These are phyloP conservation scores for Vanderwaltozyma yarrowii DNA, from an alignment of 805 yeast genomes.

Conservation along the genomic window DNA sequence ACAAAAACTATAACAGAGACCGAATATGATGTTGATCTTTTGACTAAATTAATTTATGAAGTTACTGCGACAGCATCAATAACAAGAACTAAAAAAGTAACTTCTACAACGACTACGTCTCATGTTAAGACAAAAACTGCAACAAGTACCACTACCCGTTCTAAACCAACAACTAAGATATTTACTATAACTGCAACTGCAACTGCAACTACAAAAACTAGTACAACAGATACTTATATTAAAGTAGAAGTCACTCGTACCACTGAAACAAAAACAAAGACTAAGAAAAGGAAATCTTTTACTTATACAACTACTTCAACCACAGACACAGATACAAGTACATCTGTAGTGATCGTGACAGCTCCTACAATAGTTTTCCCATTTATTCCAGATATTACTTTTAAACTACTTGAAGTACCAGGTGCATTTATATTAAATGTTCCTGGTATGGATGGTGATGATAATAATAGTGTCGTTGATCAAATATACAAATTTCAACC, in stretches of 20 bases:
- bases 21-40: conserved; percentile 12
- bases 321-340: neutral
- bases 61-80: conserved; percentile 7
- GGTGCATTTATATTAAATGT: too few species aligned
- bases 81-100: conserved; percentile 20
- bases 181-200: conserved; percentile 6
- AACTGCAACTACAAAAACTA: conserved; percentile 5
- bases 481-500: too few species aligned
- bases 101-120: conserved; percentile 12
- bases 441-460: too few species aligned
- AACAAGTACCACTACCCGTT: conserved; percentile 16
- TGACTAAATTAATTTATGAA: conserved; percentile 12
- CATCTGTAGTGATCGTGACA: neutral
- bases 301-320: conserved; percentile 6
- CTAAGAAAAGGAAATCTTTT: conserved; percentile 3
- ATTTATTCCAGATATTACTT: too few species aligned
- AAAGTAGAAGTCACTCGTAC: neutral
- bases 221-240: neutral
- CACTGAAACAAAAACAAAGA: conserved; percentile 2
- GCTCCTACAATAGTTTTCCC: neutral
- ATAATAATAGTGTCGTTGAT: too few species aligned
- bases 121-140: conserved; percentile 6
- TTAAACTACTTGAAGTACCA: too few species aligned
- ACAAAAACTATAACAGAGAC: conserved; percentile 18
- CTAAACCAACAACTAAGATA: conserved; percentile 18